These are phyloP conservation scores for Pseudisothecium myosuroides DNA, from an alignment of 225 moss, liverwort and hornwort genomes.

Conservation along the genomic window DNA sequence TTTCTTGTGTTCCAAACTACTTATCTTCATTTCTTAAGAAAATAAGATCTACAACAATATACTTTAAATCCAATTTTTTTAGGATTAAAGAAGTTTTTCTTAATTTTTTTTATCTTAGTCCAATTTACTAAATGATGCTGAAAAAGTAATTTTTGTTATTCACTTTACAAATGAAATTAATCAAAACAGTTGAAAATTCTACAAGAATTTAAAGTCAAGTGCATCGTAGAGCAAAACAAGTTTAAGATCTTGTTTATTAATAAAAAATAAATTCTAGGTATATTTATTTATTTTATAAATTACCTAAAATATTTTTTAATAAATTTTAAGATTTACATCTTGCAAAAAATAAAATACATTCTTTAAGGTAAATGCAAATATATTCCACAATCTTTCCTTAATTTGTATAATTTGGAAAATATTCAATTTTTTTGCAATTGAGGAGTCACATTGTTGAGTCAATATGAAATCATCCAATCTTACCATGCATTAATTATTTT, in stretches of 20 bases:
- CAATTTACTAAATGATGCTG: not conserved
- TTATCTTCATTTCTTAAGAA: rapidly evolving
- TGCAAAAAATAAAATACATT: not conserved
- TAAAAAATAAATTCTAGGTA: not conserved
- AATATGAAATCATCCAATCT: not conserved
- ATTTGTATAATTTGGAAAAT: not conserved
- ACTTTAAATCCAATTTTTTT: not conserved
- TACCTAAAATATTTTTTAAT: not conserved
- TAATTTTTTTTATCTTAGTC: not conserved
- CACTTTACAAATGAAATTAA: not conserved
- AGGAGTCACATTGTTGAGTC: not conserved
- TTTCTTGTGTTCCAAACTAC: not conserved
- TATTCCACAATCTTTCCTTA: not conserved
- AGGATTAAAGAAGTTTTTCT: not conserved
- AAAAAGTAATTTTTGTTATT: not conserved
- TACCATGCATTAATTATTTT: not conserved
- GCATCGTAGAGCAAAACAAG: rapidly evolving
- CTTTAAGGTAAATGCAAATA: not conserved
- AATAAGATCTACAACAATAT: too few relatives aligned
- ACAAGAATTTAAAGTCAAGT: not conserved
- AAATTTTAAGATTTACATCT: not conserved
- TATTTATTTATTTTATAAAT: not conserved
- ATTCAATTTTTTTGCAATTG: not conserved
- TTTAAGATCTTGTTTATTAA: not conserved
- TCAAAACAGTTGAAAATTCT: not conserved